Base-by-base conservation (phyloP, 768 basidiomycete species). In the Calocybe indica region DNA sequence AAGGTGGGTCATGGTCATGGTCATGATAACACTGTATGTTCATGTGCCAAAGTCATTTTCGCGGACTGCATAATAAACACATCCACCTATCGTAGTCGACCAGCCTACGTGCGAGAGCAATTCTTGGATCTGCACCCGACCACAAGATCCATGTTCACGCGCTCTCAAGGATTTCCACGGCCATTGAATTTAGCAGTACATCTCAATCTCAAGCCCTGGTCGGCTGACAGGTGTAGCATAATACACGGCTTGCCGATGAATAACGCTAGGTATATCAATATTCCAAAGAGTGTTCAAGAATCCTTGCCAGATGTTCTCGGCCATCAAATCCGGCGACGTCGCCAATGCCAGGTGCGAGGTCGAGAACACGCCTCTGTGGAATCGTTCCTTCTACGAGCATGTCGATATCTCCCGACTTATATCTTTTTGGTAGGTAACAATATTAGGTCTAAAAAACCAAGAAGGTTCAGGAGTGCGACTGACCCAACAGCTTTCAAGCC, bases 291-390 rank as follows among this genome's bases (percentile, higher is more conserved):
- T 69, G 75, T 60, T 89, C 83, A 59, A 97, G 76, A 60, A 97
- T 94, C 54, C 65, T 74, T 14, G 82, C 80, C 56, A 97, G 65
- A 67, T 93, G 87, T 58, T 91, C 83, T 55, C 72, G 78, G 37
- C 92, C 92, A 62, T 94, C 90, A 38, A 84, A 85, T 30, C 84
- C 90, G 22, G 80, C 79, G 31, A 92, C 74, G 57, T 91, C 79
- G 7, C 90, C 88, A 54, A 95, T 83, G 42, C 88, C 86, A 11
- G 94, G 95, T 6, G 95, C 95, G 29, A 98, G 74, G 62, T 96
- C 93, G 52, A 98, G 64, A 5, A 98, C 94, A 12, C 94, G 78
- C 46, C 92, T 70, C 65, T 98, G 95, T 11, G 95, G 95, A 40
- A 98, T 62, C 13, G 94, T 91, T 4, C 95, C 94, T 50, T 94